Percentiles rank a stretch among this genome's conserved stretches.
Conservation (phyloP, 257 asterid genomes). For the Scutellaria baicalensis region DNA sequence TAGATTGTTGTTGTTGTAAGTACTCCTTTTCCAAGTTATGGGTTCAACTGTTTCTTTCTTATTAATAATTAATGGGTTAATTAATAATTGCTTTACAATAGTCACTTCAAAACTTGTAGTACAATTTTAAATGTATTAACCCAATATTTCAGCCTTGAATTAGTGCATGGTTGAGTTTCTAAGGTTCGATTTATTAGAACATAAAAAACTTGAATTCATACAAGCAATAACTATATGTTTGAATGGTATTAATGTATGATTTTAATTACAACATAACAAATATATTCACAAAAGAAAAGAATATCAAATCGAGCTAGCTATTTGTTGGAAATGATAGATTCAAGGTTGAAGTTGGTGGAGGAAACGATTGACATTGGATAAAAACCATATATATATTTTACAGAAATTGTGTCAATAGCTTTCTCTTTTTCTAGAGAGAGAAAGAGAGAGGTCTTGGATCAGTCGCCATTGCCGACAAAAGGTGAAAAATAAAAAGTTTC, state of each 20-base stretch:
- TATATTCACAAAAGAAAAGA: too few species aligned
- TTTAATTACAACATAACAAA: too few species aligned
- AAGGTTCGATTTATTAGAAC: too few species aligned
- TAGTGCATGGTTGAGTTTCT: not conserved
- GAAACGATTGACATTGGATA: not conserved
- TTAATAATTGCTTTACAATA: too few species aligned
- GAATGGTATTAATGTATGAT: too few species aligned
- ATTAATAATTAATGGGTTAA: not conserved
- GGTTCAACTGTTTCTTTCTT: not conserved
- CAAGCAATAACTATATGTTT: too few species aligned
- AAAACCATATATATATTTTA: not conserved
- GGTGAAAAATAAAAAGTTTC: not conserved
- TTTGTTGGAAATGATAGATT: too few species aligned
- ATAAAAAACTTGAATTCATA: too few species aligned
- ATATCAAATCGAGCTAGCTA: too few species aligned
- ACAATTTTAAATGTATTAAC: not conserved
- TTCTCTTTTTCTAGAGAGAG: not conserved
- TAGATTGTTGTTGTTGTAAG: not conserved
- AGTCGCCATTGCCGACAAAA: constrained; percentile 15
- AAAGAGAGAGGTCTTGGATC: constrained; percentile 20
- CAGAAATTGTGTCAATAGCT: not conserved
- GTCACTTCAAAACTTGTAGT: not conserved
- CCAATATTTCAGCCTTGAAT: not conserved
- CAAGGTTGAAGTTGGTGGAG: not conserved
- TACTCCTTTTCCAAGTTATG: constrained; percentile 7